phyloP scores from a whole-genome alignment of 2,329 filamentous ascomycete genomes.

The Aspergillus alliaceus region DNA sequence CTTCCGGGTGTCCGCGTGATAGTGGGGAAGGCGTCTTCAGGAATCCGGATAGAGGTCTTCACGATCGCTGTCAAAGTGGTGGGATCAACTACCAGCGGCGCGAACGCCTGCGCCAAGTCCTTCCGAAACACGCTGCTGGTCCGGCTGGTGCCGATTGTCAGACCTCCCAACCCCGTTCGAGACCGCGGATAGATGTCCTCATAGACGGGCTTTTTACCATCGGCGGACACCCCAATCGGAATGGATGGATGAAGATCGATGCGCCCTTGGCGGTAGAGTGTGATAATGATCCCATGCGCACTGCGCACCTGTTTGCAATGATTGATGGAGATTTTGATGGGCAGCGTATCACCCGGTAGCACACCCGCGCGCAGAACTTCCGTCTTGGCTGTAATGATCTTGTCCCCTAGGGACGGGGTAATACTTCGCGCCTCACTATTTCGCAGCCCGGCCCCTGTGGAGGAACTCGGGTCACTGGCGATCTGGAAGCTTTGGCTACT shows the following conservation, averaged over 20 bases:
- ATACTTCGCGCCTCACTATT: constrained; percentile 53
- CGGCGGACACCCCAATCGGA: constrained; percentile 60
- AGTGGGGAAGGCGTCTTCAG: constrained; percentile 88
- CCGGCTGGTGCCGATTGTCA: constrained; percentile 81
- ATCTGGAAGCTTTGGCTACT: constrained; percentile 62
- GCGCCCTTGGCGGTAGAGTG: constrained; percentile 84
- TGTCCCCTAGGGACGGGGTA: constrained; percentile 60
- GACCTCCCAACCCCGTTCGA: constrained; percentile 77
- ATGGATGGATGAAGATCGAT: constrained; percentile 76
- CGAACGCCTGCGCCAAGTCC: constrained; percentile 84
- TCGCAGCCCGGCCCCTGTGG: constrained; percentile 34
- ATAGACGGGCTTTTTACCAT: constrained; percentile 68
- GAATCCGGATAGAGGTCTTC: constrained; percentile 79
- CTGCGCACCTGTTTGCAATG: constrained; percentile 90
- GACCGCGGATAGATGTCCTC: constrained; percentile 87
- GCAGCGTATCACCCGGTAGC: constrained; percentile 78
- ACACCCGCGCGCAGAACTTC: constrained; percentile 81
- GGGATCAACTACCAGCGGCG: constrained; percentile 85
- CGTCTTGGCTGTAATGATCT: constrained; percentile 82
- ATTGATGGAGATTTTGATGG: constrained; percentile 76
- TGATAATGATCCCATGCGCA: constrained; percentile 88
- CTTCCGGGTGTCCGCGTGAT: constrained; percentile 85
- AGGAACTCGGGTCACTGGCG: constrained; percentile 44
- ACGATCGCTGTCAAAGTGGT: constrained; percentile 74
- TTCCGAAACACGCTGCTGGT: constrained; percentile 94